Conservation (phyloP, 345 rosid species). For the Crucihimalaya himalaica region DNA sequence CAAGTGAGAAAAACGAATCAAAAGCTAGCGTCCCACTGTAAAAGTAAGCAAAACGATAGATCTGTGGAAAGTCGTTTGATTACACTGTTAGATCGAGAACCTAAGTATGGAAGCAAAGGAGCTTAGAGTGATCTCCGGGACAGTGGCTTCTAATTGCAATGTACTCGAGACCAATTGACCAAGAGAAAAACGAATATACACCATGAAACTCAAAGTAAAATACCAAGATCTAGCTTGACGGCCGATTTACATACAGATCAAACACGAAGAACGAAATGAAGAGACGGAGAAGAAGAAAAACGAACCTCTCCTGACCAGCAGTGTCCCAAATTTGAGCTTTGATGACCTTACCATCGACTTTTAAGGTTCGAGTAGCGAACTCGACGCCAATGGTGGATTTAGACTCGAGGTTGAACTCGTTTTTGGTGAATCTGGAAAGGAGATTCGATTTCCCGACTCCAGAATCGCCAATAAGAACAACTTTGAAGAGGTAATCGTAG, state of each 20-base stretch:
- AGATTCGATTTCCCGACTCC: slow-evolving; percentile 75
- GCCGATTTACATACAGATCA: background rate
- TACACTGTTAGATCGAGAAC: background rate
- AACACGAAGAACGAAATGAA: background rate
- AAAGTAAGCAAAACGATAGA: slow-evolving; percentile 12
- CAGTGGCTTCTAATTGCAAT: background rate
- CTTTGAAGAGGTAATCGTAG: slow-evolving; percentile 68
- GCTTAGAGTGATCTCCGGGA: slow-evolving; percentile 10
- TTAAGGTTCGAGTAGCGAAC: slow-evolving; percentile 64
- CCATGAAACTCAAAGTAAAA: background rate
- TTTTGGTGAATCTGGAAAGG: slow-evolving; percentile 63
- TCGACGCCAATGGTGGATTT: slow-evolving; percentile 82
- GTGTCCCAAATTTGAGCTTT: slow-evolving; percentile 87
- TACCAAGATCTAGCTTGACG: slow-evolving; percentile 30
- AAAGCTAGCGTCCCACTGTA: background rate
- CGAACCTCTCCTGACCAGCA: slow-evolving; percentile 61
- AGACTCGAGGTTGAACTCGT: slow-evolving; percentile 72
- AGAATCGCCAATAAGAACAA: slow-evolving; percentile 69
- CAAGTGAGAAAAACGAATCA: slow-evolving; percentile 4
- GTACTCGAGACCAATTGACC: background rate
- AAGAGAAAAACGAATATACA: background rate
- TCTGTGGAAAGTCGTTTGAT: slow-evolving; percentile 14
- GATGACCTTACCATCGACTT: slow-evolving; percentile 62
- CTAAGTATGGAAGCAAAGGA: slow-evolving; percentile 2
- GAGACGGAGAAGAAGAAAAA: background rate